A percentile compares a stretch with the other conserved stretches of the same genome.
Conservation (phyloP, 2,329 filamentous ascomycete genomes). For the Byssothecium circinans region DNA sequence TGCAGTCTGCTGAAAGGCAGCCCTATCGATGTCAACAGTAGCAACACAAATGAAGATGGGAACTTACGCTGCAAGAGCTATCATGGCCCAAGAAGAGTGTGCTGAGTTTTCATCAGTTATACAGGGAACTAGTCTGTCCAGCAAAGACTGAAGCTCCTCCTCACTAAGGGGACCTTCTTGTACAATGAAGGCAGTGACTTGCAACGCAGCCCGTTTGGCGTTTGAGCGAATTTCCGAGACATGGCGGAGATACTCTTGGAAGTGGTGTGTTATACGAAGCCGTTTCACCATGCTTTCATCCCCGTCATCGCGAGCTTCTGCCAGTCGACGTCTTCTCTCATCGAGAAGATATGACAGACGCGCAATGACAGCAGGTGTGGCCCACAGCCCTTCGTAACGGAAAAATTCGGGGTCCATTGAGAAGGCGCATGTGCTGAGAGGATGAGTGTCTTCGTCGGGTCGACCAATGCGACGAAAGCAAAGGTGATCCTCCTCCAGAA, state of each 20-base stretch:
- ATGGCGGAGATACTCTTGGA: constrained; percentile 46
- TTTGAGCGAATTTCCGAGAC: constrained; percentile 37
- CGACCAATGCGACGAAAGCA: constrained; percentile 47
- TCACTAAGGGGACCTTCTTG: constrained; percentile 44
- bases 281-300: constrained; percentile 40
- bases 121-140: constrained; percentile 61
- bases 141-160: constrained; percentile 58
- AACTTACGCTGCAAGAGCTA: constrained; percentile 76
- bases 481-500: constrained; percentile 76
- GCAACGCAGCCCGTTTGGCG: constrained; percentile 54
- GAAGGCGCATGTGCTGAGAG: constrained; percentile 32
- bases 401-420: constrained; percentile 37
- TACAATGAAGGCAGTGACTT: constrained; percentile 55
- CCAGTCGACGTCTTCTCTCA: constrained; percentile 19
- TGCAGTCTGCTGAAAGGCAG: constrained; percentile 33
- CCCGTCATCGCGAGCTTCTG: constrained; percentile 19
- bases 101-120: constrained; percentile 68
- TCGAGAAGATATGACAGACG: constrained; percentile 42
- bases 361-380: constrained; percentile 44
- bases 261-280: constrained; percentile 39
- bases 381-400: constrained; percentile 40
- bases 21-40: constrained; percentile 19
- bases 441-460: constrained; percentile 32
- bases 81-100: constrained; percentile 75
- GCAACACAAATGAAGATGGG: not conserved